These are phyloP conservation scores for Podospora pseudopauciseta DNA, from an alignment of 495 filamentous ascomycete species.

Conservation along the genomic window DNA sequence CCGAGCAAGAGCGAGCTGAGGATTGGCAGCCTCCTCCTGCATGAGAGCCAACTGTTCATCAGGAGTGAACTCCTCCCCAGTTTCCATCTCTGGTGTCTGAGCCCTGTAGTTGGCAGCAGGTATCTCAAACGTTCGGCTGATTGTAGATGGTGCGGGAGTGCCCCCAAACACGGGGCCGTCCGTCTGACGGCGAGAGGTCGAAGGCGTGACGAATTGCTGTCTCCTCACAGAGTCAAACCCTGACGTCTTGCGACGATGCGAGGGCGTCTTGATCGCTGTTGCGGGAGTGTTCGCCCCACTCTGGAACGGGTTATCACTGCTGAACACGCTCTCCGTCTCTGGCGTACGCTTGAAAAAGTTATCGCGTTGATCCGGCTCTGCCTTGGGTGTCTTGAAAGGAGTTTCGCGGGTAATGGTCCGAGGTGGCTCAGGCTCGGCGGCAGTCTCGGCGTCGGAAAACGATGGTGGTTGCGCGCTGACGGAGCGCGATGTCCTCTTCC, in stretches of 20 bases:
- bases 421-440: constrained; percentile 36
- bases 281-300: constrained; percentile 58
- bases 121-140: constrained; percentile 49
- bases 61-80: constrained; percentile 89
- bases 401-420: constrained; percentile 27
- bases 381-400: constrained; percentile 37
- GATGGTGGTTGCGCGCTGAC: constrained; percentile 43
- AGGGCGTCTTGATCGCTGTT: constrained; percentile 37
- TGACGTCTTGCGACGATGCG: constrained; percentile 38
- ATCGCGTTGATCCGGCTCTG: constrained; percentile 43
- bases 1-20: constrained; percentile 26
- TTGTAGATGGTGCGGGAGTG: constrained; percentile 19
- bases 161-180: constrained; percentile 30
- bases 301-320: constrained; percentile 91
- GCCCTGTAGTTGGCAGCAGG: constrained; percentile 30
- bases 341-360: constrained; percentile 43
- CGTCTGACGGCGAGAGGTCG: constrained; percentile 34
- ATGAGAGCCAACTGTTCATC: constrained; percentile 78
- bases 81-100: constrained; percentile 43
- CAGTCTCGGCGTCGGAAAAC: constrained; percentile 50
- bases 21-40: constrained; percentile 51
- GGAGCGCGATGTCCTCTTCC: constrained; percentile 50
- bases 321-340: constrained; percentile 63
- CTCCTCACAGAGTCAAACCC: constrained; percentile 25
- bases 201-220: constrained; percentile 28